These are phyloP conservation scores for Lipomyces starkeyi DNA, from an alignment of 805 yeast species.

Conservation along the genomic window DNA sequence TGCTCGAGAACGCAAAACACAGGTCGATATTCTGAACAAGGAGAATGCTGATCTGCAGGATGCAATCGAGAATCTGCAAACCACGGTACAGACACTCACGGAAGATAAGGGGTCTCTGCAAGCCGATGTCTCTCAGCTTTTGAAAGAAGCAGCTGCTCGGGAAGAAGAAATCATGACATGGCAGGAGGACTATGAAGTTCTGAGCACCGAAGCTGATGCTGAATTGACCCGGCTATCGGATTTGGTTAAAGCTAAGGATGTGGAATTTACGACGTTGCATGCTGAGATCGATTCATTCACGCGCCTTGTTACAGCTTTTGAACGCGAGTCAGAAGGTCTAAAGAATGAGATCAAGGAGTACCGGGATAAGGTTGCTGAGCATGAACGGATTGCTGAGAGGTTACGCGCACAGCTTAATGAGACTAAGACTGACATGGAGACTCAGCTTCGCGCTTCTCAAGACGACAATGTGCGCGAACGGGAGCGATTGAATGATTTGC, in stretches of 20 bases:
- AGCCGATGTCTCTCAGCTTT: conserved; percentile 24
- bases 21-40: conserved; percentile 33
- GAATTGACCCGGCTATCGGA: conserved; percentile 31
- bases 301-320: conserved; percentile 22
- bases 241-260: conserved; percentile 21
- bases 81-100: conserved; percentile 17
- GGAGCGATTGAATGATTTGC: conserved; percentile 8
- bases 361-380: conserved; percentile 16
- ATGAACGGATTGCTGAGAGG: conserved; percentile 11
- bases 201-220: conserved; percentile 32
- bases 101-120: conserved; percentile 22
- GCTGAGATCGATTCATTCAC: conserved; percentile 28
- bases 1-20: conserved; percentile 36
- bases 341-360: conserved; percentile 20
- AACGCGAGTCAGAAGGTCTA: conserved; percentile 23
- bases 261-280: conserved; percentile 19
- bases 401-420: conserved; percentile 8
- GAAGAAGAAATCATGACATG: conserved; percentile 34
- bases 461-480: conserved; percentile 3
- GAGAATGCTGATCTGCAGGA: conserved; percentile 36
- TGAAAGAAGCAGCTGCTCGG: conserved; percentile 22
- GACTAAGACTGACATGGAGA: conserved; percentile 10
- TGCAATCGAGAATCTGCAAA: conserved; percentile 23
- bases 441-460: conserved; percentile 12
- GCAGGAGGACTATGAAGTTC: conserved; percentile 37